These are phyloP conservation scores for Cyberlindnera americana DNA, from an alignment of 805 yeast genomes.

Conservation along the genomic window DNA sequence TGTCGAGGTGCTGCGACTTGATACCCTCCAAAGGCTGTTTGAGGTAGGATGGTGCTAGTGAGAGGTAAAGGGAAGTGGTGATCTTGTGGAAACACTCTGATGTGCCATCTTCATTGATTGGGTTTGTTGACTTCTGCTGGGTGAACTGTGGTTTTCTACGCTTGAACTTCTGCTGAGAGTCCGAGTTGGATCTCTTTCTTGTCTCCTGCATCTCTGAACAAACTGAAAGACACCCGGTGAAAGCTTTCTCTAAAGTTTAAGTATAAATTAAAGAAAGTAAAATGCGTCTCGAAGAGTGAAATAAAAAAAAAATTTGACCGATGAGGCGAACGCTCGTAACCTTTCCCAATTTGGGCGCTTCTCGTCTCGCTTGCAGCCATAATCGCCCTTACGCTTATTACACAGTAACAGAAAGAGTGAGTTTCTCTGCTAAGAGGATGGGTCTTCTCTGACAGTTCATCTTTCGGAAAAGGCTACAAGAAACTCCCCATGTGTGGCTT, in stretches of 20 bases:
- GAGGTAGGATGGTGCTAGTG: constrained; percentile 81
- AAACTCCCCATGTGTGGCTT: too few species aligned
- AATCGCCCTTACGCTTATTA: too few species aligned
- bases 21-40: constrained; percentile 73
- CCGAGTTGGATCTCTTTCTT: constrained; percentile 19
- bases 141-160: constrained; percentile 21
- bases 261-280: too few species aligned
- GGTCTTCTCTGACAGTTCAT: too few species aligned
- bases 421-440: too few species aligned
- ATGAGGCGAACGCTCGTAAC: constrained; percentile 7
- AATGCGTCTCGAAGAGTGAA: neutral
- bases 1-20: constrained; percentile 84
- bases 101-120: constrained; percentile 40
- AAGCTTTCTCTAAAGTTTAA: too few species aligned
- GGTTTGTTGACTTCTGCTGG: constrained; percentile 33
- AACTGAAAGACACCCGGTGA: too few species aligned
- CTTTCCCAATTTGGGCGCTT: neutral
- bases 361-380: neutral
- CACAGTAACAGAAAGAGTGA: too few species aligned
- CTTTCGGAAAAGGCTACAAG: too few species aligned
- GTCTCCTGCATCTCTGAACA: constrained; percentile 11
- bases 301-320: constrained; percentile 8
- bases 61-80: constrained; percentile 64
- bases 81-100: constrained; percentile 69
- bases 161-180: constrained; percentile 14